A percentile compares a stretch with the other conserved stretches of the same genome.
These are phyloP conservation scores for Huntiella omanensis DNA, from an alignment of 2,329 filamentous ascomycete species.

Conservation along the genomic window DNA sequence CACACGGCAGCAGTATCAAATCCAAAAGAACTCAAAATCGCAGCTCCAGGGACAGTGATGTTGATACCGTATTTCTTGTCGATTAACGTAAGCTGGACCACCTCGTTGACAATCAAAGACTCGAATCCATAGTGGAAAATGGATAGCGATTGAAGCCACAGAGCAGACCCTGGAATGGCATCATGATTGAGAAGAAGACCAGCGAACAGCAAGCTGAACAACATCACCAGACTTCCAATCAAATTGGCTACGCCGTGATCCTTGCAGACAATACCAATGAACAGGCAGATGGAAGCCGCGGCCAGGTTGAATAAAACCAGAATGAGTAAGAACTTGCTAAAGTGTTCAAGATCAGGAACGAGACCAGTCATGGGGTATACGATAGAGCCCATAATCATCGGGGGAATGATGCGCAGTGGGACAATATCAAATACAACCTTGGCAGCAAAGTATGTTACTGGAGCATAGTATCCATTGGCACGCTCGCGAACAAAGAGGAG, in stretches of 20 bases:
- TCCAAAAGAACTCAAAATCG: conserved; percentile 85
- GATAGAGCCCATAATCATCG: conserved; percentile 86
- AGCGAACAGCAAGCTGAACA: conserved; percentile 89
- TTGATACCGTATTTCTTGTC: conserved; percentile 94
- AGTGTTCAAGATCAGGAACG: conserved; percentile 62
- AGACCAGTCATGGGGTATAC: conserved; percentile 97
- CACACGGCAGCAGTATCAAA: conserved; percentile 79
- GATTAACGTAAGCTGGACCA: conserved; percentile 69
- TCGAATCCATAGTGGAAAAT: conserved; percentile 43
- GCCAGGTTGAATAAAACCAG: conserved; percentile 92
- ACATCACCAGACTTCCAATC: conserved; percentile 87
- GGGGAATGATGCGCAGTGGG: conserved; percentile 81
- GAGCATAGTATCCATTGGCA: conserved; percentile 91
- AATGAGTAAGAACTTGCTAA: conserved; percentile 79
- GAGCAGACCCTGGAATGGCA: conserved; percentile 64
- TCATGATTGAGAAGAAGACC: conserved; percentile 89
- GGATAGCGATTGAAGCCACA: conserved; percentile 83
- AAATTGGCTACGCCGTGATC: conserved; percentile 83
- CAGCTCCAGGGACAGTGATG: conserved; percentile 86
- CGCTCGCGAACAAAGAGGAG: conserved; percentile 82
- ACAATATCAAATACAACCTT: conserved; percentile 99
- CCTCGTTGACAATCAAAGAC: conserved; percentile 30
- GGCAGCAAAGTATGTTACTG: conserved; percentile 80
- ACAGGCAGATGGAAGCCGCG: conserved; percentile 80
- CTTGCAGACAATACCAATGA: conserved; percentile 89